Conservation (phyloP, 441 rosid species). For the Croton setiger region DNA sequence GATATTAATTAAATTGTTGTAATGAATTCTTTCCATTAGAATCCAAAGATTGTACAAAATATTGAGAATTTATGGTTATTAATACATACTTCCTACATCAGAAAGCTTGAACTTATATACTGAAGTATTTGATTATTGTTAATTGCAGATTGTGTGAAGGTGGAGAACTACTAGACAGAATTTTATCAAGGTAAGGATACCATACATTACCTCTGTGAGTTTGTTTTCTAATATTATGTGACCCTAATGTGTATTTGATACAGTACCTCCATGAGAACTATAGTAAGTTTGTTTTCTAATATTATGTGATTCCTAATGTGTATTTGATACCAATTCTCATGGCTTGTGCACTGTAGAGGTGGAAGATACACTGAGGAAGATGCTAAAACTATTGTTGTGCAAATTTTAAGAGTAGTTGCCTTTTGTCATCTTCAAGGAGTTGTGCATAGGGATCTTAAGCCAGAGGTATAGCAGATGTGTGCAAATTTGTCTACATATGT, state of each 20-base stretch:
- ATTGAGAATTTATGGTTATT: neutral
- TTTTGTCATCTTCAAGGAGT: slow-evolving; percentile 99
- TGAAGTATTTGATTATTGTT: slow-evolving; percentile 6
- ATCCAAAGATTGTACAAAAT: neutral
- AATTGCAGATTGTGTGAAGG: slow-evolving; percentile 86
- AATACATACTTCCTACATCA: neutral
- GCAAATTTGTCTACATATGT: neutral
- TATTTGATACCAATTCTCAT: neutral
- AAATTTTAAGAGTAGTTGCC: slow-evolving; percentile 72
- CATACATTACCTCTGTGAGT: neutral
- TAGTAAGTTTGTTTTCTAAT: slow-evolving; percentile 9
- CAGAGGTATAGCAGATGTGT: slow-evolving; percentile 55
- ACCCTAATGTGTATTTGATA: slow-evolving; percentile 22
- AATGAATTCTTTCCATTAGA: neutral
- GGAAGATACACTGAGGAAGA: slow-evolving; percentile 87
- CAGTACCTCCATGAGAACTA: neutral
- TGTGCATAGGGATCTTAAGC: slow-evolving; percentile 92
- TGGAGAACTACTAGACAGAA: slow-evolving; percentile 90
- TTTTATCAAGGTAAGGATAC: slow-evolving; percentile 67
- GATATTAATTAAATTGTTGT: neutral
- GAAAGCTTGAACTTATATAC: neutral
- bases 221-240: slow-evolving; percentile 27
- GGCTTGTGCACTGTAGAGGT: slow-evolving; percentile 47
- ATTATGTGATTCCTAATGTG: slow-evolving; percentile 39
- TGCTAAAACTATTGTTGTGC: slow-evolving; percentile 72